Percentiles rank a stretch among this genome's conserved stretches.
These are phyloP conservation scores for Aspergillus tubingensis DNA, from an alignment of 2,329 filamentous ascomycete genomes.

Conservation along the genomic window DNA sequence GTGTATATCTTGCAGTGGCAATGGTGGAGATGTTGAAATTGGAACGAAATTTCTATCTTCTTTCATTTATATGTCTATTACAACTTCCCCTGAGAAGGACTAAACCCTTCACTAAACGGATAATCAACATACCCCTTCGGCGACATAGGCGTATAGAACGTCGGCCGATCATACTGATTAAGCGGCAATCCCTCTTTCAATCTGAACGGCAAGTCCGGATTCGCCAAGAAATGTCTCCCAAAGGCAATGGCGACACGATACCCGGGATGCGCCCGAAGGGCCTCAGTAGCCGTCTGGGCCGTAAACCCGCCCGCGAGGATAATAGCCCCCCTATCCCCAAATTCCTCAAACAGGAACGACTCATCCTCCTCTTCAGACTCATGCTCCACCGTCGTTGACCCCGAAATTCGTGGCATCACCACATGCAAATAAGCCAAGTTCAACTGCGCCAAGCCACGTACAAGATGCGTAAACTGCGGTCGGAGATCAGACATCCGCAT, in stretches of 20 bases:
- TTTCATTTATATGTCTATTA: too few species aligned
- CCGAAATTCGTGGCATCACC: not conserved
- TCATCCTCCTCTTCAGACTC: constrained; percentile 12
- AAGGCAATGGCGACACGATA: constrained; percentile 35
- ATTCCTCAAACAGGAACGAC: constrained; percentile 11
- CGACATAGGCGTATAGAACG: constrained; percentile 38
- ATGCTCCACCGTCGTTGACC: constrained; percentile 9
- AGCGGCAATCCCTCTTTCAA: constrained; percentile 36
- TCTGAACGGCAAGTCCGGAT: constrained; percentile 44
- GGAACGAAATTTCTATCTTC: too few species aligned
- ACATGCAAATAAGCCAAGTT: constrained; percentile 16
- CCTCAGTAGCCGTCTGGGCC: constrained; percentile 4
- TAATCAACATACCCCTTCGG: constrained; percentile 39
- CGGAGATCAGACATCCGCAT: constrained; percentile 61
- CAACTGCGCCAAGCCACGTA: not conserved
- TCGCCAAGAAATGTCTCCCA: constrained; percentile 45
- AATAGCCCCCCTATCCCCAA: constrained; percentile 8
- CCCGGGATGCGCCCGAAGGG: constrained; percentile 12
- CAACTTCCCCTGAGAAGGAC: too few species aligned
- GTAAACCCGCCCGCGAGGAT: constrained; percentile 17
- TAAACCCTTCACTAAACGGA: constrained; percentile 20
- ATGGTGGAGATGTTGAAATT: too few species aligned
- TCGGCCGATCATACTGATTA: constrained; percentile 38
- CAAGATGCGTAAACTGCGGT: constrained; percentile 56
- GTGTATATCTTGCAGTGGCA: too few species aligned